A percentile compares a stretch with the other conserved stretches of the same genome.
These are phyloP conservation scores for Fusarium humuli DNA, from an alignment of 2,329 filamentous ascomycete genomes.

Conservation along the genomic window DNA sequence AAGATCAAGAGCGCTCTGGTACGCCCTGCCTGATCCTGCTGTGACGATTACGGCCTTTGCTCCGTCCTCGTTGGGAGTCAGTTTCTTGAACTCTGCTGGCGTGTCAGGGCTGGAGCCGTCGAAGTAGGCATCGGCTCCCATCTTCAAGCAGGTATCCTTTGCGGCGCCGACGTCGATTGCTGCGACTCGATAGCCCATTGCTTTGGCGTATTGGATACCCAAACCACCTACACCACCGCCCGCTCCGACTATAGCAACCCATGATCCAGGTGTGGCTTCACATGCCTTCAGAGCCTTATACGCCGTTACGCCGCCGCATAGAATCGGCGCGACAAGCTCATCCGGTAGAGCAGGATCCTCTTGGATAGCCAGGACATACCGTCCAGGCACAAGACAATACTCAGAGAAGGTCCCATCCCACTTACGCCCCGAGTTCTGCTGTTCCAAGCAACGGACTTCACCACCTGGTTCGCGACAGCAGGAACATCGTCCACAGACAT, in stretches of 20 bases:
- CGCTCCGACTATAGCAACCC: conserved; percentile 53
- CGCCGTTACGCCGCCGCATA: conserved; percentile 59
- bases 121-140: conserved; percentile 54
- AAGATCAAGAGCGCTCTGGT: conserved; percentile 49
- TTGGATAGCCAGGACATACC: conserved; percentile 49
- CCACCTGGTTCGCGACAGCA: conserved; percentile 50
- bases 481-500: conserved; percentile 52
- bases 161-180: conserved; percentile 53
- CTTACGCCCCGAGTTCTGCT: conserved; percentile 50
- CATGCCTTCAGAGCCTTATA: conserved; percentile 56
- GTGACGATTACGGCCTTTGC: conserved; percentile 49
- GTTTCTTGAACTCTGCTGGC: conserved; percentile 7
- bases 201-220: conserved; percentile 54
- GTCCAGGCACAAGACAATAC: conserved; percentile 51
- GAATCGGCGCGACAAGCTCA: conserved; percentile 54
- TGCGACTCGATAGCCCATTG: conserved; percentile 57
- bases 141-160: conserved; percentile 47
- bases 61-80: conserved; percentile 4
- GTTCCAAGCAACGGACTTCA: conserved; percentile 52
- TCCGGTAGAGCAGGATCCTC: conserved; percentile 46
- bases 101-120: conserved; percentile 42
- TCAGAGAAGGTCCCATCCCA: conserved; percentile 56
- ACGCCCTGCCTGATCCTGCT: conserved; percentile 48
- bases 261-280: conserved; percentile 49
- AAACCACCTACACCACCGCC: conserved; percentile 56